Evolutionary conservation across 352 stramenopile genomes (phyloP).

Genomic region (Phytophthora megakarya): DNA sequence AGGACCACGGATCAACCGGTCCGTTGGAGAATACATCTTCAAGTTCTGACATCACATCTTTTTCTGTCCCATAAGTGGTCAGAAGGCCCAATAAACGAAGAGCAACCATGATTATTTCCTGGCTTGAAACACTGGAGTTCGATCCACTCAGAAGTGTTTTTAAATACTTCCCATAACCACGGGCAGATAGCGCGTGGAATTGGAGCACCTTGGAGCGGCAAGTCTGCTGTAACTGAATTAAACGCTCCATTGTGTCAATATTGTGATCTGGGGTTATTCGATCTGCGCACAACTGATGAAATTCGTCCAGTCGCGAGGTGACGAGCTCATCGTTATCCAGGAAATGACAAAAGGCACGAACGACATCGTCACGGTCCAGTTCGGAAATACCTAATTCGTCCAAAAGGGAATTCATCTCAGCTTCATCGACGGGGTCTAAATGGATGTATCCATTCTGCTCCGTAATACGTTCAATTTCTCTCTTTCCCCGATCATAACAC

Average conservation of each 20-base stretch:
- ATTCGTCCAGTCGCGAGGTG: conserved; percentile 35
- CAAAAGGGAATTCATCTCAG: conserved; percentile 42
- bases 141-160: conserved; percentile 11
- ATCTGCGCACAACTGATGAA: conserved; percentile 44
- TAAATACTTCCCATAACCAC: conserved; percentile 52
- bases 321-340: conserved; percentile 56
- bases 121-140: conserved; percentile 11
- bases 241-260: conserved; percentile 23
- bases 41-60: conserved; percentile 44
- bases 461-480: conserved; percentile 45
- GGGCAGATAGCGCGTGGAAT: conserved; percentile 45
- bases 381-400: conserved; percentile 43
- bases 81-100: conserved; percentile 74
- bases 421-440: conserved; percentile 50
- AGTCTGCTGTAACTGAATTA: conserved; percentile 41
- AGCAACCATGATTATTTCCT: conserved; percentile 52
- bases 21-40: conserved; percentile 50
- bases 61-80: conserved; percentile 62
- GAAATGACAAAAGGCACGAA: conserved; percentile 52
- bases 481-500: conserved; percentile 64
- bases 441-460: conserved; percentile 59
- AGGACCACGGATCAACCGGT: conserved; percentile 64
- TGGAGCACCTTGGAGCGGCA: conserved; percentile 43
- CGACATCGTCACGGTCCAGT: conserved; percentile 40
- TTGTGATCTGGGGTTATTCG: conserved; percentile 11